Conservation (phyloP, 768 basidiomycete genomes). For the Galerina marginata region DNA sequence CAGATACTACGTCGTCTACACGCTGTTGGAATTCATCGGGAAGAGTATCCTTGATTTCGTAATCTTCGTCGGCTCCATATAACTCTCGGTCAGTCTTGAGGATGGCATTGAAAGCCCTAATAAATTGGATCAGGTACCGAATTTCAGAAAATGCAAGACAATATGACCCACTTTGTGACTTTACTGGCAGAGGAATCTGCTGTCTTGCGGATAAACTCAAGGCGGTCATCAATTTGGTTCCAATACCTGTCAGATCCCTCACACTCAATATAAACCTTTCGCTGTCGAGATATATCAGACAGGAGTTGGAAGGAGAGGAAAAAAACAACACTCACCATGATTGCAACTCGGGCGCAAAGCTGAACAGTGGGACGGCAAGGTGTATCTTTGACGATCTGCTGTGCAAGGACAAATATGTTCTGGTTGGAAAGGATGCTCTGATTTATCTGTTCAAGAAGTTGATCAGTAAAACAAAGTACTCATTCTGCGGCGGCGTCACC, state of each 20-base stretch:
- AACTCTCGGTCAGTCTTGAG: not conserved
- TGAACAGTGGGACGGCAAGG: not conserved
- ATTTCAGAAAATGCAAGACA: not conserved
- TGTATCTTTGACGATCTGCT: not conserved
- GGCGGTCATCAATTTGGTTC: too few relatives aligned
- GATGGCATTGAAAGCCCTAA: not conserved
- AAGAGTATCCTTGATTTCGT: constrained; percentile 5
- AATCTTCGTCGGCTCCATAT: constrained; percentile 4
- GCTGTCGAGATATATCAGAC: too few relatives aligned
- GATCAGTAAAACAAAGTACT: too few relatives aligned
- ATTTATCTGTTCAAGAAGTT: not conserved
- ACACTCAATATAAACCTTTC: too few relatives aligned
- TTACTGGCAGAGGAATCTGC: too few relatives aligned
- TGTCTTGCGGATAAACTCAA: too few relatives aligned
- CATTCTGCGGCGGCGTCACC: not conserved
- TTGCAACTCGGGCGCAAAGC: not conserved
- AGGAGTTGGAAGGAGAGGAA: too few relatives aligned
- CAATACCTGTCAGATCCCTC: too few relatives aligned
- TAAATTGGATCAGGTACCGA: not conserved
- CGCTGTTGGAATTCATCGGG: constrained; percentile 5
- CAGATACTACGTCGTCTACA: constrained; percentile 5
- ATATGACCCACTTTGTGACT: not conserved
- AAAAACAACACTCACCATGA: too few relatives aligned
- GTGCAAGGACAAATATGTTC: not conserved
- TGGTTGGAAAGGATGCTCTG: not conserved